These are phyloP conservation scores for Atkinsonella hypoxylon DNA, from an alignment of 2,329 filamentous ascomycete species.

Conservation along the genomic window DNA sequence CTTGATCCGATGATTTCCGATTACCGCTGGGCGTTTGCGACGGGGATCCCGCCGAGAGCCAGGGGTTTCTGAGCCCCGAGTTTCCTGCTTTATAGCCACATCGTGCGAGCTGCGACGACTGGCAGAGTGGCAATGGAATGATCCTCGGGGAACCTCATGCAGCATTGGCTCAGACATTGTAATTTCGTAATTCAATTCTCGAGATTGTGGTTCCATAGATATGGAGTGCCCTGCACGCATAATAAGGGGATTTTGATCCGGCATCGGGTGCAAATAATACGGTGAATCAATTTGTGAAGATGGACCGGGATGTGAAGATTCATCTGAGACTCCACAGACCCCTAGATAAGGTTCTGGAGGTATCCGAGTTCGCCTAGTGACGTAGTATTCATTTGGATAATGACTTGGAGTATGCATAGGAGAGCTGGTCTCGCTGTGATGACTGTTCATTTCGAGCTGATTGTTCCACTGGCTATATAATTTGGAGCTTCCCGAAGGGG, in stretches of 20 bases:
- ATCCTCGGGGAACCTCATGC: slow-evolving; percentile 11
- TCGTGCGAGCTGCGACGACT: slow-evolving; percentile 15
- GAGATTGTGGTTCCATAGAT: slow-evolving; percentile 15
- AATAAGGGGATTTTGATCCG: slow-evolving; percentile 16
- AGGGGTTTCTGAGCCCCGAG: slow-evolving; percentile 2
- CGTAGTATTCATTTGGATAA: slow-evolving; percentile 25
- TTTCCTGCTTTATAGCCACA: not conserved
- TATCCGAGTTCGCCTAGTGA: slow-evolving; percentile 25
- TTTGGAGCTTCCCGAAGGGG: slow-evolving; percentile 34
- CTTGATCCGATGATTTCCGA: slow-evolving; percentile 16
- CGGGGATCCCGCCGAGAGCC: slow-evolving; percentile 17
- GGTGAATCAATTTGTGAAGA: slow-evolving; percentile 12
- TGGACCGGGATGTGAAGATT: slow-evolving; percentile 15
- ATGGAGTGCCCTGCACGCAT: slow-evolving; percentile 12
- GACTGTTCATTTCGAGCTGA: slow-evolving; percentile 29
- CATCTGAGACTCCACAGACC: slow-evolving; percentile 22
- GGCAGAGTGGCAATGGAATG: slow-evolving; percentile 11
- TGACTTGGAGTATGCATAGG: slow-evolving; percentile 30
- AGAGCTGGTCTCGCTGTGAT: slow-evolving; percentile 31
- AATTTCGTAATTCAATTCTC: slow-evolving; percentile 12
- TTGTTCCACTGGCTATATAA: slow-evolving; percentile 31
- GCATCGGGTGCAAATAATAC: slow-evolving; percentile 19
- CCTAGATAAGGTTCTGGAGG: slow-evolving; percentile 26
- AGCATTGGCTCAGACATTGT: slow-evolving; percentile 11
- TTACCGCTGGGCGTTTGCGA: slow-evolving; percentile 11